Conservation (phyloP, 768 basidiomycete species). For the Coprinopsis marcescibilis region DNA sequence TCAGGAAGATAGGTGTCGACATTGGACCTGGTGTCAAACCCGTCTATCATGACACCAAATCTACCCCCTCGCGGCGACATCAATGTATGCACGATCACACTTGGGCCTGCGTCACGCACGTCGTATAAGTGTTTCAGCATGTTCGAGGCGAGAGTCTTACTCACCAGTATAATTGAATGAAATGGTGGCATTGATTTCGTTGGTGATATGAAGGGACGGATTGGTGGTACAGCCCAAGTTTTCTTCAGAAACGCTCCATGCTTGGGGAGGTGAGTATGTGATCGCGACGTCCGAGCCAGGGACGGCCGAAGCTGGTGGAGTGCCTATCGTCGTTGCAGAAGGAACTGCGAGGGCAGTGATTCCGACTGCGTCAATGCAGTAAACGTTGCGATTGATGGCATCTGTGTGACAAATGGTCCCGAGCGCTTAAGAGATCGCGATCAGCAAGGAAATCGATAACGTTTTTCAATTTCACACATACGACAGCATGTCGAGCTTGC, state of each 20-base stretch:
- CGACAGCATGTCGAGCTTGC: not conserved
- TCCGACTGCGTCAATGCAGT: not conserved
- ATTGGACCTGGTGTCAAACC: slow-evolving; percentile 12
- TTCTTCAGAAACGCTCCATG: not conserved
- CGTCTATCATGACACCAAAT: slow-evolving; percentile 16
- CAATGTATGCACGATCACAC: slow-evolving; percentile 16
- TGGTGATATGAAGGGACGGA: slow-evolving; percentile 9
- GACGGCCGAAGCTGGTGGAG: slow-evolving; percentile 12
- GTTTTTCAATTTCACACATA: not conserved
- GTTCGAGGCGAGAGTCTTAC: not conserved
- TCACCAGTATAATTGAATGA: slow-evolving; percentile 19
- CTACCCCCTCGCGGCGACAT: slow-evolving; percentile 16
- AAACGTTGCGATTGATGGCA: not conserved
- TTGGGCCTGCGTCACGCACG: slow-evolving; percentile 13
- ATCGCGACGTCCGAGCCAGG: slow-evolving; percentile 7
- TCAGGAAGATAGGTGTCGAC: slow-evolving; percentile 14
- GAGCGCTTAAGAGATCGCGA: not conserved
- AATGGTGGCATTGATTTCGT: slow-evolving; percentile 15
- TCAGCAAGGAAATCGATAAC: not conserved
- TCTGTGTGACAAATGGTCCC: not conserved
- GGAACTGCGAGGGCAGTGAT: slow-evolving; percentile 14
- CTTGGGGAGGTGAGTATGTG: slow-evolving; percentile 8
- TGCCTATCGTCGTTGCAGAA: slow-evolving; percentile 13
- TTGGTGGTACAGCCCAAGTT: not conserved
- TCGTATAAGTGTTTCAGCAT: too few relatives aligned